A percentile compares a stretch with the other conserved stretches of the same genome.
These are phyloP conservation scores for Trypanosoma grayi DNA, from an alignment of 208 protist species.

Conservation along the genomic window DNA sequence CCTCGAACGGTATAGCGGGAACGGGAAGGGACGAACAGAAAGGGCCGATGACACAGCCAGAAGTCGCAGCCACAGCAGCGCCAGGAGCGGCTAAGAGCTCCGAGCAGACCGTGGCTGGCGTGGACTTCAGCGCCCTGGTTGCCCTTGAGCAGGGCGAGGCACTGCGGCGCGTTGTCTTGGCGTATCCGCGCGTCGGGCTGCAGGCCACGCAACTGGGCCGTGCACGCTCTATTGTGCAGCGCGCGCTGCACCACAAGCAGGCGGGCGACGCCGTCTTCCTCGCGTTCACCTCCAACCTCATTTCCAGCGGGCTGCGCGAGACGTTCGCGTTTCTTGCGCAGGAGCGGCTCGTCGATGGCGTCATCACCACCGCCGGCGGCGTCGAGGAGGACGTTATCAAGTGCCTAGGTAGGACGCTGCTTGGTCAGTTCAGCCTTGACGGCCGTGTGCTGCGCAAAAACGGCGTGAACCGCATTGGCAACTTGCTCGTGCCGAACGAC, in stretches of 20 bases:
- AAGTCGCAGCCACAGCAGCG: neutral
- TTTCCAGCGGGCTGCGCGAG: constrained; percentile 98
- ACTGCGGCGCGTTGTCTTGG: constrained; percentile 39
- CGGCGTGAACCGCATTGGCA: constrained; percentile 99
- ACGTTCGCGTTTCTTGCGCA: constrained; percentile 96
- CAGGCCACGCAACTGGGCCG: constrained; percentile 79
- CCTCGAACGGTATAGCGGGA: neutral
- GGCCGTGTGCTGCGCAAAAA: constrained; percentile 86
- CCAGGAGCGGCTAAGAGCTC: too few species aligned
- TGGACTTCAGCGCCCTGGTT: constrained; percentile 62
- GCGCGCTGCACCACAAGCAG: constrained; percentile 44
- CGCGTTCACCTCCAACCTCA: constrained; percentile 99
- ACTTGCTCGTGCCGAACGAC: constrained; percentile 99
- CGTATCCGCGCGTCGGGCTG: constrained; percentile 49
- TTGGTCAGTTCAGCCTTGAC: constrained; percentile 94
- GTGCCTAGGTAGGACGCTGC: constrained; percentile 94
- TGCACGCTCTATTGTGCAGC: constrained; percentile 62
- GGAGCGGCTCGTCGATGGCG: constrained; percentile 95
- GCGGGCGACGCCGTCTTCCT: constrained; percentile 94
- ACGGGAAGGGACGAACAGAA: neutral
- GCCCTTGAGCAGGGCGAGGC: constrained; percentile 46
- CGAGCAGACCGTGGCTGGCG: constrained; percentile 20
- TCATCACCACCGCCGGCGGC: constrained; percentile 99
- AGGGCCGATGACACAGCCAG: too few species aligned
- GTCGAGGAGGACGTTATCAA: constrained; percentile 99